Evolutionary conservation across 495 filamentous ascomycete genomes (phyloP).

Genomic region (Emericellopsis terricola): DNA sequence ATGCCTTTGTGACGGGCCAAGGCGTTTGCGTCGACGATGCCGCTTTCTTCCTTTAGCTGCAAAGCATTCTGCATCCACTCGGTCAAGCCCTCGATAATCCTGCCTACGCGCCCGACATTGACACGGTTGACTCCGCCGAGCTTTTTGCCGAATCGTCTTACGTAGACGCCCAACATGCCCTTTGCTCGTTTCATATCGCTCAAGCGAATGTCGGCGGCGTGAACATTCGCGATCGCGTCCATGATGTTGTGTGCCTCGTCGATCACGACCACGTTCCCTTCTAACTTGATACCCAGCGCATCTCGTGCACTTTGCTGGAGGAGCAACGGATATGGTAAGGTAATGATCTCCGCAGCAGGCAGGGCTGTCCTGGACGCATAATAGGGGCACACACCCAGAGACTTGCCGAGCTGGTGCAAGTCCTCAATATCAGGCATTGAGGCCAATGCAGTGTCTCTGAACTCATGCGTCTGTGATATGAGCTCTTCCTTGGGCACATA

Average conservation of each 20-base stretch:
- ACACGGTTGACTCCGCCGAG: constrained; percentile 77
- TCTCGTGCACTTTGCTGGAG: constrained; percentile 81
- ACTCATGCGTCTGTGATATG: constrained; percentile 51
- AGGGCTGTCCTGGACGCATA: constrained; percentile 79
- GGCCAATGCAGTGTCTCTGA: constrained; percentile 77
- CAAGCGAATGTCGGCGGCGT: constrained; percentile 62
- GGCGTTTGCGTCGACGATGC: constrained; percentile 41
- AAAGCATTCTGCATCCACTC: constrained; percentile 39
- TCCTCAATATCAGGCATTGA: constrained; percentile 90
- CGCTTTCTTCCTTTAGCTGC: constrained; percentile 26
- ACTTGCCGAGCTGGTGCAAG: constrained; percentile 56
- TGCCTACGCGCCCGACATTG: constrained; percentile 74
- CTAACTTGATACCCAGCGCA: constrained; percentile 68
- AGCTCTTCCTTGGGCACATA: constrained; percentile 67
- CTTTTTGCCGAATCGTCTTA: constrained; percentile 72
- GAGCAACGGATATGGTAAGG: constrained; percentile 80
- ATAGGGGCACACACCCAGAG: constrained; percentile 79
- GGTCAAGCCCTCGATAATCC: constrained; percentile 59
- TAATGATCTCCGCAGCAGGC: constrained; percentile 79
- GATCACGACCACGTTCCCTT: constrained; percentile 77
- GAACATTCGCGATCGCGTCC: constrained; percentile 76
- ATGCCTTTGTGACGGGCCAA: constrained; percentile 73
- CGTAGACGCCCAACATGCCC: constrained; percentile 60
- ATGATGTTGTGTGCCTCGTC: constrained; percentile 98
- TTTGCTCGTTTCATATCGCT: constrained; percentile 52